Evolutionary conservation across 1,139 yeast species (phyloP).

Genomic region (Kurtzmaniella quercitrusa): DNA sequence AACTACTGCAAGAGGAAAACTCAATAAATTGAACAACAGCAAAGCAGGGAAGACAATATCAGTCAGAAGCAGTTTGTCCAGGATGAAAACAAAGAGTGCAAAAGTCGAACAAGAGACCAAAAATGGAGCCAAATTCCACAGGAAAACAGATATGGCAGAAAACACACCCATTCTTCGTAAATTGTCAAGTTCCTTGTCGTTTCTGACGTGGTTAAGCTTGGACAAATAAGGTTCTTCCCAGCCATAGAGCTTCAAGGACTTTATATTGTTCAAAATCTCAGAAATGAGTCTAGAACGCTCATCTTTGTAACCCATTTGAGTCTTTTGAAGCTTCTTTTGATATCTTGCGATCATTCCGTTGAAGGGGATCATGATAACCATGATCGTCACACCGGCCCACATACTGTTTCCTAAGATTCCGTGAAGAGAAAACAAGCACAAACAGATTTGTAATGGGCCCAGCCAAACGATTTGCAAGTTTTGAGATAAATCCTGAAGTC

Average conservation of each 20-base stretch:
- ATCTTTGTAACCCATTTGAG: constrained; percentile 45
- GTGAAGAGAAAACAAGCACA: constrained; percentile 76
- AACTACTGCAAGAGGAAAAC: constrained; percentile 90
- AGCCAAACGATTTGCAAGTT: constrained; percentile 90
- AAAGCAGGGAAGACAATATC: constrained; percentile 95
- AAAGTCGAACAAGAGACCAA: constrained; percentile 90
- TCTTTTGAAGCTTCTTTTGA: constrained; percentile 71
- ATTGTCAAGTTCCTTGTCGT: constrained; percentile 79
- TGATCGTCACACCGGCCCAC: constrained; percentile 94
- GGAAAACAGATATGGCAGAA: constrained; percentile 67
- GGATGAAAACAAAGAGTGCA: constrained; percentile 69
- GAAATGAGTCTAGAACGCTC: constrained; percentile 58
- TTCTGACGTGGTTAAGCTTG: constrained; percentile 75
- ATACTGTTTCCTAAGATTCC: constrained; percentile 79
- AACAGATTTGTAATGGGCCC: constrained; percentile 86
- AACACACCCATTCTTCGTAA: constrained; percentile 74
- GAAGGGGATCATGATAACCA: constrained; percentile 81
- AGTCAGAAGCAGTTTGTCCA: constrained; percentile 68
- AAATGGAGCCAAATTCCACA: constrained; percentile 87
- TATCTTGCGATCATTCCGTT: constrained; percentile 69
- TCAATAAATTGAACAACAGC: constrained; percentile 75
- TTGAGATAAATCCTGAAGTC: constrained; percentile 86
- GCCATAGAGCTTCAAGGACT: constrained; percentile 86
- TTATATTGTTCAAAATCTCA: constrained; percentile 87
- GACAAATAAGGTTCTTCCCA: constrained; percentile 89